A percentile compares a stretch with the other conserved stretches of the same genome.
Conservation (phyloP, 306 rosid species). For the Dalbergia oliveri region DNA sequence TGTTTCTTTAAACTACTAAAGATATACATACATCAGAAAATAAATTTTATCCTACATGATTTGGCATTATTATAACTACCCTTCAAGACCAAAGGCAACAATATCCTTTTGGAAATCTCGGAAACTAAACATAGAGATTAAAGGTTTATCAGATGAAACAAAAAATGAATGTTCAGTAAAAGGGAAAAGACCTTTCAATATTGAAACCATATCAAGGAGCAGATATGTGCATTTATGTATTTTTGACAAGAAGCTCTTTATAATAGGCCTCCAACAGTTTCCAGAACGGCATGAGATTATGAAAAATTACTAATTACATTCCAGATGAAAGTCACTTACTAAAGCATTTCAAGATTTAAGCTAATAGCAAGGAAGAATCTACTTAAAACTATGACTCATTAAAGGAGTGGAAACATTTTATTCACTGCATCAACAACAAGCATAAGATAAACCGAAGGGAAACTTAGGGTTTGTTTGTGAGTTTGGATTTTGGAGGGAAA, state of each 20-base stretch:
- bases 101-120: conserved; percentile 6
- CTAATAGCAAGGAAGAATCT: conserved; percentile 1
- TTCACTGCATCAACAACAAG: conserved; percentile 19
- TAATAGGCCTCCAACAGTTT: conserved; percentile 28
- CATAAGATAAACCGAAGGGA: conserved; percentile 31
- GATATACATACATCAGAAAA: background rate
- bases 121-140: background rate
- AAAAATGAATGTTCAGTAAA: background rate
- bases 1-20: conserved; percentile 20
- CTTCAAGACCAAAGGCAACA: conserved; percentile 14
- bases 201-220: background rate
- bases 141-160: background rate
- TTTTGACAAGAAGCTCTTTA: background rate
- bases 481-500: too few relatives aligned
- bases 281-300: conserved; percentile 14
- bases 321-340: background rate
- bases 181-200: background rate
- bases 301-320: background rate
- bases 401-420: conserved; percentile 16
- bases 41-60: background rate
- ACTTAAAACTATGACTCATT: background rate
- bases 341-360: conserved; percentile 9
- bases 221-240: background rate
- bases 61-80: background rate
- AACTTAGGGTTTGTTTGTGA: background rate